Conservation (phyloP, 352 stramenopile genomes). For the Phytopythium helicoides region DNA sequence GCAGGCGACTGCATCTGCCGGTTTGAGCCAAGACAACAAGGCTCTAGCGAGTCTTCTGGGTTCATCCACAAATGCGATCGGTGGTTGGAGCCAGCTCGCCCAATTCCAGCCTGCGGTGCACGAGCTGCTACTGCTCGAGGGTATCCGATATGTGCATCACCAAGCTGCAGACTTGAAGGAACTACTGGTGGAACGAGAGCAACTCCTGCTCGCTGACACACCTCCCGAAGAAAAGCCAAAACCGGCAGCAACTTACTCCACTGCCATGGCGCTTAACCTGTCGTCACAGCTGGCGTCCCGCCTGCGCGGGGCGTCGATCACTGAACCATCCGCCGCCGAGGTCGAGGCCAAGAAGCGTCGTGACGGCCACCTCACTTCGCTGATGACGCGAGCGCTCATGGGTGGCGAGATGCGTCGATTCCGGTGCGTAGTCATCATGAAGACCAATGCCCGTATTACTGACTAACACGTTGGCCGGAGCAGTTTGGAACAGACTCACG, state of each 20-base stretch:
- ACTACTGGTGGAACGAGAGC: conserved; percentile 43
- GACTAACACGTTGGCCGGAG: background rate
- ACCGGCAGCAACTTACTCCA: conserved; percentile 8
- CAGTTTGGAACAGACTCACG: conserved; percentile 35
- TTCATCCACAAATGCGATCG: conserved; percentile 37
- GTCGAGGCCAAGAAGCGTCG: conserved; percentile 39
- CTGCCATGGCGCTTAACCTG: no score
- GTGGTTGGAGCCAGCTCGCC: conserved; percentile 43
- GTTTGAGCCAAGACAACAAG: conserved; percentile 1
- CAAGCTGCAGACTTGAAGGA: conserved; percentile 64
- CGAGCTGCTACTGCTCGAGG: conserved; percentile 64
- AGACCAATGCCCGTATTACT: background rate
- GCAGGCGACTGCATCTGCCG: conserved; percentile 37
- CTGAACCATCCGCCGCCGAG: conserved; percentile 28
- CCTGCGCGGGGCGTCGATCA: conserved; percentile 26
- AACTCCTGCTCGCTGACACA: conserved; percentile 18
- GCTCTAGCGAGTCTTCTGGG: conserved; percentile 19
- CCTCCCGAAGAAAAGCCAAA: conserved; percentile 9
- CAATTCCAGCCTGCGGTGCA: conserved; percentile 55
- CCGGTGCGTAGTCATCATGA: conserved; percentile 14
- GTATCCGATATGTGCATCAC: conserved; percentile 57
- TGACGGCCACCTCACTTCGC: conserved; percentile 29
- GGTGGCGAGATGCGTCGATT: conserved; percentile 67
- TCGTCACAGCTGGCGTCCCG: conserved; percentile 39
- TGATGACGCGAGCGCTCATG: conserved; percentile 59